A percentile compares a stretch with the other conserved stretches of the same genome.
phyloP scores from a whole-genome alignment of 805 yeast genomes.

The Komagataella populi region DNA sequence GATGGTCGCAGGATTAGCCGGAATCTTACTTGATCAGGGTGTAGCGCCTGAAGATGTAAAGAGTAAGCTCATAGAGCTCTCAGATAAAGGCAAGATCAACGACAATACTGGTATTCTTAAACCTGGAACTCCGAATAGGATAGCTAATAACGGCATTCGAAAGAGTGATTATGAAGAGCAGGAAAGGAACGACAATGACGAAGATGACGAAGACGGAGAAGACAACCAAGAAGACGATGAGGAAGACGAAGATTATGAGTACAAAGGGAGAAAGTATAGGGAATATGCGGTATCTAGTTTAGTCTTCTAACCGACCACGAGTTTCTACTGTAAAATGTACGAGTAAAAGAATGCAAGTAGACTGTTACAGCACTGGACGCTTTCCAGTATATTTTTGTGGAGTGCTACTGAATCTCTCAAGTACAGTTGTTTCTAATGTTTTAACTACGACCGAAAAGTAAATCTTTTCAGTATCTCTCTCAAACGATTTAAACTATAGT shows the following conservation, averaged over 20 bases:
- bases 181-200: conserved; percentile 1
- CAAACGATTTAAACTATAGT: background rate
- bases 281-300: background rate
- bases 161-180: conserved; percentile 1
- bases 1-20: conserved; percentile 51
- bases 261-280: background rate
- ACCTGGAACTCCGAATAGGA: conserved; percentile 46
- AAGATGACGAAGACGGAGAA: conserved; percentile 1
- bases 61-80: conserved; percentile 24
- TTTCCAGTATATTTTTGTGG: background rate
- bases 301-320: background rate
- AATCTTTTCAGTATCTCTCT: background rate
- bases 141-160: conserved; percentile 21
- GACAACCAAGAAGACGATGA: background rate
- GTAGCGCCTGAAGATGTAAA: conserved; percentile 26
- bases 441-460: background rate
- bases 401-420: background rate
- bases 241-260: background rate
- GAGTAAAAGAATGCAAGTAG: background rate
- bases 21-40: conserved; percentile 41
- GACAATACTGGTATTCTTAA: conserved; percentile 28
- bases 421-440: too few relatives aligned
- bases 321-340: background rate
- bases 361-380: too few relatives aligned
- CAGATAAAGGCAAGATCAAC: conserved; percentile 35